These are phyloP conservation scores for Testicularia cyperi DNA, from an alignment of 1,284 basidiomycete species.

Conservation along the genomic window DNA sequence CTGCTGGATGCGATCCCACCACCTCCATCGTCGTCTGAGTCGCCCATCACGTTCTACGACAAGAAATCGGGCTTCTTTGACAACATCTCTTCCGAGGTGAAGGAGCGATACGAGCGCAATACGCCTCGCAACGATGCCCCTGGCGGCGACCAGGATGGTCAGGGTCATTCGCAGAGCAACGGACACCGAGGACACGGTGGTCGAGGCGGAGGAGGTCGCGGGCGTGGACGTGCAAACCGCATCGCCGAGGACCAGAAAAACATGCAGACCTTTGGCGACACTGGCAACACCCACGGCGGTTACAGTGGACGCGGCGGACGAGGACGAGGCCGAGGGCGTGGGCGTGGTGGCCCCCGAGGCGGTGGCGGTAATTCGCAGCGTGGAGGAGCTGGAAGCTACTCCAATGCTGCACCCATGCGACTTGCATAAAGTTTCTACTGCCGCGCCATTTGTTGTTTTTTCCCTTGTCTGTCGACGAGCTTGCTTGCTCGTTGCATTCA, in stretches of 20 bases:
- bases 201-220: constrained; percentile 31
- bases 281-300: constrained; percentile 10
- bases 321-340: constrained; percentile 10
- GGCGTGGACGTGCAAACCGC: constrained; percentile 35
- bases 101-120: constrained; percentile 48
- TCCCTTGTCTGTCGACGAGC: no score
- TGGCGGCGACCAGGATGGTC: no score
- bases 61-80: constrained; percentile 58
- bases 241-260: constrained; percentile 55
- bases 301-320: constrained; percentile 3
- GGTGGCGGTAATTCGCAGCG: constrained; percentile 2
- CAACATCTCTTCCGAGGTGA: constrained; percentile 55
- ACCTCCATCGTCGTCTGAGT: constrained; percentile 8
- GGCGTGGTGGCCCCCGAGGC: constrained; percentile 11
- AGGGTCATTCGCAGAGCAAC: no score
- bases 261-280: constrained; percentile 56
- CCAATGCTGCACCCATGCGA: constrained; percentile 18
- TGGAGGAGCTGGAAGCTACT: neutral
- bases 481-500: no score
- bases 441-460: no score
- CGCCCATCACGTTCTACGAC: constrained; percentile 50
- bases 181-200: constrained; percentile 22
- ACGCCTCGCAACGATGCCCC: no score
- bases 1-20: constrained; percentile 52
- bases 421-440: no score